Percentiles rank a stretch among this genome's conserved stretches.
These are phyloP conservation scores for Sphagnum contortum DNA, from an alignment of 225 moss, liverwort and hornwort species.

Conservation along the genomic window DNA sequence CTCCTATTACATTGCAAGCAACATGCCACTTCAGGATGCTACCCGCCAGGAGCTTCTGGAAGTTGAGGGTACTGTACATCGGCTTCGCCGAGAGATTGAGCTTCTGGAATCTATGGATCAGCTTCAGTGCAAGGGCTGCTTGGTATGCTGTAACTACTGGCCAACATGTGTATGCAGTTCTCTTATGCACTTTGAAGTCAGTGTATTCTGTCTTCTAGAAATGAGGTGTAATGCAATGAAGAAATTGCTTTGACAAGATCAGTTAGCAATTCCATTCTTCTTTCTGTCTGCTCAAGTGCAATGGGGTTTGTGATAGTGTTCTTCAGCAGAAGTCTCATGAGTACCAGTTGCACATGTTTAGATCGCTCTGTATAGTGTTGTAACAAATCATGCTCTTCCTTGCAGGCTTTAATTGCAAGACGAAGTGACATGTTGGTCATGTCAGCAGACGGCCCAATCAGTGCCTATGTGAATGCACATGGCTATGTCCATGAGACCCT, in stretches of 20 bases:
- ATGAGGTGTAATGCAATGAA: neutral
- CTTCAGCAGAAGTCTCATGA: neutral
- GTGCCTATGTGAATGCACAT: conserved; percentile 32
- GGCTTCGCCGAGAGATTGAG: conserved; percentile 42
- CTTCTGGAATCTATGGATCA: conserved; percentile 43
- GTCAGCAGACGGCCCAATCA: conserved; percentile 48
- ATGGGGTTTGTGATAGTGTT: too few species aligned
- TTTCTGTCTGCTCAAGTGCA: too few species aligned
- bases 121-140: conserved; percentile 42
- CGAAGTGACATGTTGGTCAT: conserved; percentile 46
- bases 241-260: neutral
- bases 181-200: neutral
- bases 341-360: neutral
- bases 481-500: conserved; percentile 47
- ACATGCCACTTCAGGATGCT: conserved; percentile 45
- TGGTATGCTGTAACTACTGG: conserved; percentile 3
- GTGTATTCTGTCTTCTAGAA: neutral
- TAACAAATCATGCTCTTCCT: neutral
- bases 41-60: conserved; percentile 51
- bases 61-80: conserved; percentile 36
- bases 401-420: conserved; percentile 45
- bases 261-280: too few species aligned
- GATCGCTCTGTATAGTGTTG: neutral
- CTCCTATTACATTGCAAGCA: conserved; percentile 52
- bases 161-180: neutral